A percentile compares a stretch with the other conserved stretches of the same genome.
phyloP scores from a whole-genome alignment of 2,329 filamentous ascomycete genomes.

The Talaromyces albobiverticillius region DNA sequence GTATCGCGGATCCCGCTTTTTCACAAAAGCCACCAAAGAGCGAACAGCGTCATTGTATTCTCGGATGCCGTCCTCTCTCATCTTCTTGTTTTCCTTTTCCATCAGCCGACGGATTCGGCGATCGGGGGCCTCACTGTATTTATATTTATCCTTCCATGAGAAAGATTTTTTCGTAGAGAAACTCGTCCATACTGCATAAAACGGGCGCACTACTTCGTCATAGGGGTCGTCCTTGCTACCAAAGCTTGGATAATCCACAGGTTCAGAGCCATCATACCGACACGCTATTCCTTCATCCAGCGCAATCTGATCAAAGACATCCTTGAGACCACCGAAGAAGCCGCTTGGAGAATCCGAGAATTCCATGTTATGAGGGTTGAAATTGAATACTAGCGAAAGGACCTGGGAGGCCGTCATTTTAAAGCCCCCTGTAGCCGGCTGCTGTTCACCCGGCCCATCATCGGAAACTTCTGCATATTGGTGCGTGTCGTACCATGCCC shows the following conservation, averaged over 20 bases:
- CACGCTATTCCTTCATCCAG: conserved; percentile 75
- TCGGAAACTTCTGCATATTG: conserved; percentile 77
- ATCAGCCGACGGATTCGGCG: conserved; percentile 76
- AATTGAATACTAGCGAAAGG: conserved; percentile 71
- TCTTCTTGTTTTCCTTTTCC: conserved; percentile 90
- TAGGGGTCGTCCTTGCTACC: conserved; percentile 73
- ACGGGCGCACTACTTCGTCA: conserved; percentile 71
- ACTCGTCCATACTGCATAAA: conserved; percentile 76
- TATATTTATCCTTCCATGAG: conserved; percentile 83
- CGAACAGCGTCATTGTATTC: conserved; percentile 93
- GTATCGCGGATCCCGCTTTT: conserved; percentile 87
- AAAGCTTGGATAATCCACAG: conserved; percentile 74
- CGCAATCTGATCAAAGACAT: conserved; percentile 76
- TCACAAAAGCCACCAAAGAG: conserved; percentile 80
- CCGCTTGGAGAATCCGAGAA: conserved; percentile 77
- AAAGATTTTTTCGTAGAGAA: conserved; percentile 86
- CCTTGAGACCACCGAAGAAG: conserved; percentile 77
- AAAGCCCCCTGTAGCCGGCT: conserved; percentile 61
- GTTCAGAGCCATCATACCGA: conserved; percentile 60
- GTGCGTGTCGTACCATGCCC: conserved; percentile 97
- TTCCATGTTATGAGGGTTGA: conserved; percentile 67
- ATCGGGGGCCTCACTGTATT: conserved; percentile 81
- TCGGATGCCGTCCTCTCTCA: conserved; percentile 75
- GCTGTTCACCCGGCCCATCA: conserved; percentile 44
- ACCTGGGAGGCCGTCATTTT: conserved; percentile 79